A percentile compares a stretch with the other conserved stretches of the same genome.
These are phyloP conservation scores for Venturia carpophila DNA, from an alignment of 2,329 filamentous ascomycete genomes.

Conservation along the genomic window DNA sequence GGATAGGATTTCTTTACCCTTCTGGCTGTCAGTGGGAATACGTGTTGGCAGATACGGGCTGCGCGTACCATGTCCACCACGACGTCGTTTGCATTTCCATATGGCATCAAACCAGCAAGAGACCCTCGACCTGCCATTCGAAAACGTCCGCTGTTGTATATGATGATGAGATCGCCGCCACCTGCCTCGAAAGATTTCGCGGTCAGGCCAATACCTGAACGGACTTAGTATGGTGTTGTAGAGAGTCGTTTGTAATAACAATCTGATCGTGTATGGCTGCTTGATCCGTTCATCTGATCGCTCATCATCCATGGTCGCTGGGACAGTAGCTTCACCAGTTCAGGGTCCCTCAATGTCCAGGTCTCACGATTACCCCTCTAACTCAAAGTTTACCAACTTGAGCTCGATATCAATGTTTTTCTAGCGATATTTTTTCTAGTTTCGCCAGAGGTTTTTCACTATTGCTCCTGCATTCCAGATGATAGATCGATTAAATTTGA, in stretches of 20 bases:
- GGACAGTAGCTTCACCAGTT: no score
- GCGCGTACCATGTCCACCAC: conserved; percentile 56
- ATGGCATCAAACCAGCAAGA: conserved; percentile 62
- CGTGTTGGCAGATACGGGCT: neutral
- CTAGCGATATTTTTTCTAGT: no score
- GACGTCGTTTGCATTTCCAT: conserved; percentile 61
- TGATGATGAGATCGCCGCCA: conserved; percentile 60
- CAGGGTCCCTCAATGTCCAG: no score
- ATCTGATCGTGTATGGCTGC: neutral
- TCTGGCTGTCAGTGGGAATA: conserved; percentile 4
- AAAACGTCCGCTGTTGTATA: conserved; percentile 66
- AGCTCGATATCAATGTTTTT: no score
- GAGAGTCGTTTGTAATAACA: neutral
- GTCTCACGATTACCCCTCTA: no score
- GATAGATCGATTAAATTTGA: no score
- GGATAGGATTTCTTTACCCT: conserved; percentile 59
- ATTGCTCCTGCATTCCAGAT: no score
- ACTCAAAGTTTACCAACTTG: no score
- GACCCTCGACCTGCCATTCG: conserved; percentile 66
- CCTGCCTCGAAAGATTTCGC: conserved; percentile 64
- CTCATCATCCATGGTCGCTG: neutral
- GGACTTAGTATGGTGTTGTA: conserved; percentile 22
- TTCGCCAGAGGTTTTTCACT: no score
- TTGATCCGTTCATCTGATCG: neutral
- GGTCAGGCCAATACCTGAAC: conserved; percentile 54